Evolutionary conservation across 2,329 filamentous ascomycete species (phyloP), one percentile per base, ranked within the genome.

Genomic region (Orbilia oligospora): DNA sequence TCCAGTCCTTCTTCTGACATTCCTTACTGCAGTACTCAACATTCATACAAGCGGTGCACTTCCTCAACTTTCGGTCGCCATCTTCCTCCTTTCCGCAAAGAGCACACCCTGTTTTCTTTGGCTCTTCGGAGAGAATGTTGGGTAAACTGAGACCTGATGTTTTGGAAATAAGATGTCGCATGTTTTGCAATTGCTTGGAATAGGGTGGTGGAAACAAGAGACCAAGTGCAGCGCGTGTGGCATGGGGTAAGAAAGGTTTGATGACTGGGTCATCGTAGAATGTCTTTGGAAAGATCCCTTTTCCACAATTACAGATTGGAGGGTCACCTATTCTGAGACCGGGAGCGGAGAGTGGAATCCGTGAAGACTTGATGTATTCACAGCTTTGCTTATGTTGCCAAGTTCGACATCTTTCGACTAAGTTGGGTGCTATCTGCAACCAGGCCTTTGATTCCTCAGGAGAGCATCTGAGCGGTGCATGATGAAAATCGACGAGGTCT

Each of bases 401-500:
- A 1, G 55, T 70, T 49, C 71, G 18, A 46, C 71, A 76, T 10
- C 71, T 22, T 24, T 76, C 71, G 1, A 76, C 65, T 10, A 61
- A 38, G 33, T 55, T 70, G 20, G 55, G 20, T 33, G 36, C 10
- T 3, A 69, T 8, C 12, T 76, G 55, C 1, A 27, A 36, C 71
- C 71, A 76, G 6, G 64, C 51, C 85, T 85, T 27, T 85, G 87
- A 10, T 84, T 84, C 8, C 55, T 85, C 27, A 84, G 85, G 80
- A 86, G 87, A 76, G 88, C 87, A 87, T 88, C 88, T 79, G 85
- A 87, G 63, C 6, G 46, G 48, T 9, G 36, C 86, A 86, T 71
- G 90, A 90, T 83, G 89, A 89, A 61, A 88, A 89, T 56, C 85
- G 90, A 79, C 84, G 84, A 20, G 85, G 85, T 63, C 84, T 86